Base-by-base conservation (phyloP, 108 stramenopile genomes). In the Nannochloropsis salina region DNA sequence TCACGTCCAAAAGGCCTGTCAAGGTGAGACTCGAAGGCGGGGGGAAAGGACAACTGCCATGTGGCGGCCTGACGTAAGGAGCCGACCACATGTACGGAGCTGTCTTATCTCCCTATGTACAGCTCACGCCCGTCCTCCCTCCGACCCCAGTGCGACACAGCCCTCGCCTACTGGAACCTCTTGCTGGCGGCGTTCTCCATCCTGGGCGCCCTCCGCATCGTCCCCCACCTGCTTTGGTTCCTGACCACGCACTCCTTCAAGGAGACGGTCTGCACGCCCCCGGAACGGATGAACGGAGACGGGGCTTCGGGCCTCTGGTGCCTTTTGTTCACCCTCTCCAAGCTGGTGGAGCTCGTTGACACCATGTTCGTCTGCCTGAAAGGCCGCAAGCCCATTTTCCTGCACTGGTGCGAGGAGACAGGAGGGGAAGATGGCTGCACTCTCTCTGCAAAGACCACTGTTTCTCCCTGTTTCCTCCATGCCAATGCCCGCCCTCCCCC, bases 321-420 rank as follows among this genome's bases (percentile, higher is more conserved):
- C 1, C 95, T 94, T 86, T 91, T 97, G 20, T 99, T 99, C 89
- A 94, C 96, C 80, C 86, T 95, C 61, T 92, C 92, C 86, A 99
- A 99, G 90, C 93, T 85, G 90, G 91, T 92, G 80, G 98, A 99
- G 92, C 92, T 99, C 42, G 44, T 97, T 83, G 98, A 99, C 85
- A 99, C 98, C 12, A 93, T 95, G 87, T 99, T 99, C 91, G 96
- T 99, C 90, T 95, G 97, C 44, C 92, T 97, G 84, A 94, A 96
- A 89, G 97, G 97, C 89, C 95, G 94, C 88, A 94, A 93, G 6
- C 92, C 97, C 40, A 94, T 96, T 85, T 96, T 98, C 91, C 90
- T 98, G 81, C 98, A 98, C 89, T 98, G 96, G 96, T 98, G 97
- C 92, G 96, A 97, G 97, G 42, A 87, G 97, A 42, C 91, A 96